These are phyloP conservation scores for Aethionema arabicum DNA, from an alignment of 345 rosid species.

Conservation along the genomic window DNA sequence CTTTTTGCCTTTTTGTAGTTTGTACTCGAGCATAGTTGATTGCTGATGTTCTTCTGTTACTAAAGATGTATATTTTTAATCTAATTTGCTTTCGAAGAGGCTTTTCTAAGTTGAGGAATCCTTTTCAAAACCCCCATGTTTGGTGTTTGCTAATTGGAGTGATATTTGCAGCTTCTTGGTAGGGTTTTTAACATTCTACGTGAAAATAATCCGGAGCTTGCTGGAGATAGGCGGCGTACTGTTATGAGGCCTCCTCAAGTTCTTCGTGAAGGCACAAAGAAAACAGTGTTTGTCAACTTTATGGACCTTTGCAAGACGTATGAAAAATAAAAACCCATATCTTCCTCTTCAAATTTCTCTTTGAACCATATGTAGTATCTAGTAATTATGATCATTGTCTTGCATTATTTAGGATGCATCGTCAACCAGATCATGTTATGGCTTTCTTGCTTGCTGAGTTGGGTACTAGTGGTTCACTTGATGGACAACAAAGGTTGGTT, in stretches of 20 bases:
- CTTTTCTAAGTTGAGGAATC: constrained; percentile 2
- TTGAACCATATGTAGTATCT: not conserved
- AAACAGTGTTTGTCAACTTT: constrained; percentile 89
- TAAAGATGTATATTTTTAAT: not conserved
- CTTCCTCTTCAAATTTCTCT: constrained; percentile 4
- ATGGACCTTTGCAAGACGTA: constrained; percentile 98
- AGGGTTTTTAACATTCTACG: constrained; percentile 83
- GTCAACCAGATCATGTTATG: constrained; percentile 95
- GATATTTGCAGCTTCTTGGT: constrained; percentile 73
- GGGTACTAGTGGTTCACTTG: constrained; percentile 96
- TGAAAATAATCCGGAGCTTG: constrained; percentile 93
- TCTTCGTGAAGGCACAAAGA: constrained; percentile 98
- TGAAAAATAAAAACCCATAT: constrained; percentile 17
- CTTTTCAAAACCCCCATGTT: not conserved
- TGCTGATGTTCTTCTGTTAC: constrained; percentile 1
- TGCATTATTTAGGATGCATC: constrained; percentile 64
- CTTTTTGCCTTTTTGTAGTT: too few relatives aligned
- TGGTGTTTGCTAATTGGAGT: constrained; percentile 13
- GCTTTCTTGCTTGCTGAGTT: constrained; percentile 85
- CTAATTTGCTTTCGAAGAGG: not conserved
- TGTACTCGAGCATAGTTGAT: not conserved
- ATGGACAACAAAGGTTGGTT: constrained; percentile 87
- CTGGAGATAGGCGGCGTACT: constrained; percentile 95
- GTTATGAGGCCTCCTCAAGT: constrained; percentile 99
- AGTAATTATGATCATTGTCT: constrained; percentile 5